Evolutionary conservation across 2,329 filamentous ascomycete genomes (phyloP).

Genomic region (Byssoonygena ceratinophila): DNA sequence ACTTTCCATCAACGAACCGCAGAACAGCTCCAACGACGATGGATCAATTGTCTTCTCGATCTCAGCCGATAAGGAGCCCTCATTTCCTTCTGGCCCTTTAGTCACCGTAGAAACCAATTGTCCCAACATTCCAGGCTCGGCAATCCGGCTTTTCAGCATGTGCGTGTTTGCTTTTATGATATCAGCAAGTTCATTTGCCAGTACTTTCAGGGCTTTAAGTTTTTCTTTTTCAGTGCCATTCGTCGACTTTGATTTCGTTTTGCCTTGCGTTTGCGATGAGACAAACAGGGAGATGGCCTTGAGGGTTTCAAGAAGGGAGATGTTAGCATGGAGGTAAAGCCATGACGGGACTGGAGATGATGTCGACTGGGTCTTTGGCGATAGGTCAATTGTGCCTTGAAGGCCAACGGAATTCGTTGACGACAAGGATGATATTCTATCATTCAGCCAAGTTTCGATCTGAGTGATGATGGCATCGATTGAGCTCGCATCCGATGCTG

Average conservation of each 20-base stretch:
- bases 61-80: constrained; percentile 20
- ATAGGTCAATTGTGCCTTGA: constrained; percentile 12
- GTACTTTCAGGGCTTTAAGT: constrained; percentile 23
- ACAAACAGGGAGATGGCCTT: constrained; percentile 31
- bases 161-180: constrained; percentile 29
- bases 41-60: constrained; percentile 31
- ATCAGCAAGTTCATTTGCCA: constrained; percentile 25
- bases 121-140: constrained; percentile 34
- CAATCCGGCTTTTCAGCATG: constrained; percentile 30
- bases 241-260: constrained; percentile 18
- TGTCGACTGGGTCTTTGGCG: constrained; percentile 16
- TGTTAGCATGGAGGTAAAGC: constrained; percentile 33
- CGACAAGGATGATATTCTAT: constrained; percentile 9
- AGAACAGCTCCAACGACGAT: constrained; percentile 34
- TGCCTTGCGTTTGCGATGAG: constrained; percentile 23
- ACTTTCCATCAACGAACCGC: constrained; percentile 38
- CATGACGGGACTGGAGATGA: constrained; percentile 30
- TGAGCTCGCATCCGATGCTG: not conserved
- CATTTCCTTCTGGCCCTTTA: constrained; percentile 4
- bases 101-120: constrained; percentile 33
- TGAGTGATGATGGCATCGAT: constrained; percentile 9
- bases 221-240: constrained; percentile 27
- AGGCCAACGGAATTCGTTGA: not conserved
- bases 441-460: constrained; percentile 14
- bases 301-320: constrained; percentile 33